Conservation (phyloP, 805 yeast species). For the Blastobotrys peoriensis region DNA sequence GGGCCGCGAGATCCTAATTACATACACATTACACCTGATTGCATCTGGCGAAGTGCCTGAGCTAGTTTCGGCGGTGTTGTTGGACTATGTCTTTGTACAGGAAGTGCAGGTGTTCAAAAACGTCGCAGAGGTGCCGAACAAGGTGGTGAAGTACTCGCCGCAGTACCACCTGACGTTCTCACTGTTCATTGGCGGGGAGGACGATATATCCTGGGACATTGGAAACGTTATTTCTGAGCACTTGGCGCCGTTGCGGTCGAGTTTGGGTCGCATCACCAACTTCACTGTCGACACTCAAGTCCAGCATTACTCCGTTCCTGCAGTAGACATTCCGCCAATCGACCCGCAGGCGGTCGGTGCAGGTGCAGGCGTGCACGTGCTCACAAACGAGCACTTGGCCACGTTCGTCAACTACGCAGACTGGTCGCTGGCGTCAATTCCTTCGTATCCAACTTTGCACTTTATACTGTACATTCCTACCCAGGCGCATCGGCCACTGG, state of each 20-base stretch:
- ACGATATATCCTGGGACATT: slow-evolving; percentile 69
- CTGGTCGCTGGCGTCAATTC: slow-evolving; percentile 60
- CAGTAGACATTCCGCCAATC: slow-evolving; percentile 13
- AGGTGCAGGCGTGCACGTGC: slow-evolving; percentile 26
- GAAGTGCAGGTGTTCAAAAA: slow-evolving; percentile 34
- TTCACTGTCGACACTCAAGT: slow-evolving; percentile 76
- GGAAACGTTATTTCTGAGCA: slow-evolving; percentile 43
- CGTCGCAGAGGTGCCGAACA: slow-evolving; percentile 24
- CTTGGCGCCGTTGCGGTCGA: slow-evolving; percentile 51
- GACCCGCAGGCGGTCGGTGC: slow-evolving; percentile 9
- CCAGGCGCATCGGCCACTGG: slow-evolving; percentile 41
- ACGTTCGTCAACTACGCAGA: slow-evolving; percentile 80
- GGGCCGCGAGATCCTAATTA: slow-evolving; percentile 35
- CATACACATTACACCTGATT: slow-evolving; percentile 40
- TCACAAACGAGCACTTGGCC: slow-evolving; percentile 52
- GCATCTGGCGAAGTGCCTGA: slow-evolving; percentile 59
- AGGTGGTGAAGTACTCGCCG: slow-evolving; percentile 54
- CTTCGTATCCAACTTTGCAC: slow-evolving; percentile 62
- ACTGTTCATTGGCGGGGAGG: slow-evolving; percentile 54
- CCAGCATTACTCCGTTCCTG: slow-evolving; percentile 54
- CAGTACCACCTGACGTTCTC: slow-evolving; percentile 71
- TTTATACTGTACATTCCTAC: slow-evolving; percentile 64
- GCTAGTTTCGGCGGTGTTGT: slow-evolving; percentile 46
- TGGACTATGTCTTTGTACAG: slow-evolving; percentile 40
- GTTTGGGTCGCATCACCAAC: slow-evolving; percentile 52